A percentile compares a stretch with the other conserved stretches of the same genome.
Conservation (phyloP, 371 early-diverging fungal species). For the Zychaea mexicana region DNA sequence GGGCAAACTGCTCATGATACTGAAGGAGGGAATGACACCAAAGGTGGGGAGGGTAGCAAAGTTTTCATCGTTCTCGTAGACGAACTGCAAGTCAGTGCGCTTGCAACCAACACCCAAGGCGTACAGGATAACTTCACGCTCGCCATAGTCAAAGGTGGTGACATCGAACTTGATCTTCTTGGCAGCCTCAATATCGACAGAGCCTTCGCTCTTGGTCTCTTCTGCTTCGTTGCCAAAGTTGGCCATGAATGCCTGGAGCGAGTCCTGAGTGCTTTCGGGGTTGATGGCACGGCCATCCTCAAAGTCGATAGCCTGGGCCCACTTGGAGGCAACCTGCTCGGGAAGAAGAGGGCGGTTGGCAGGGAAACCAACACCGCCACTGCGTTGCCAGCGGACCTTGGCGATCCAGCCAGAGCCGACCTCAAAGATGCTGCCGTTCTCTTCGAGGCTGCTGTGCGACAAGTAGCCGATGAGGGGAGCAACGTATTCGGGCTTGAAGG, state of each 20-base stretch:
- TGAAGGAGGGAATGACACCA: constrained; percentile 89
- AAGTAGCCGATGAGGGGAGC: constrained; percentile 94
- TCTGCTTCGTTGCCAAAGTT: constrained; percentile 62
- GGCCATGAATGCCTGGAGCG: constrained; percentile 84
- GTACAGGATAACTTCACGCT: constrained; percentile 93
- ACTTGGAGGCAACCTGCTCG: constrained; percentile 72
- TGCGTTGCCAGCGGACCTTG: constrained; percentile 93
- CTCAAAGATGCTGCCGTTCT: constrained; percentile 91
- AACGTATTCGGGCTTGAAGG: constrained; percentile 96
- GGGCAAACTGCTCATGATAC: constrained; percentile 64
- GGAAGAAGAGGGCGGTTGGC: constrained; percentile 87
- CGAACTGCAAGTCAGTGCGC: constrained; percentile 81
- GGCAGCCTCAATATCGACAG: constrained; percentile 72
- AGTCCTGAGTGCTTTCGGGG: constrained; percentile 81
- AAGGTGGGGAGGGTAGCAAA: constrained; percentile 90
- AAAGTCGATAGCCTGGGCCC: constrained; percentile 83
- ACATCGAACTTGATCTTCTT: constrained; percentile 51
- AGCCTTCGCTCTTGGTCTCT: constrained; percentile 33
- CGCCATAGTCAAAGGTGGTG: constrained; percentile 69
- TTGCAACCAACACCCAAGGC: constrained; percentile 92
- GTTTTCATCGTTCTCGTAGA: constrained; percentile 86
- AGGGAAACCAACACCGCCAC: constrained; percentile 92
- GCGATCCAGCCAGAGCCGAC: constrained; percentile 92
- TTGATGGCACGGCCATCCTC: constrained; percentile 91
- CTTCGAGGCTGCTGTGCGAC: constrained; percentile 80